Conservation (phyloP, 176 grass and related monocot species). For the Ensete ventricosum region DNA sequence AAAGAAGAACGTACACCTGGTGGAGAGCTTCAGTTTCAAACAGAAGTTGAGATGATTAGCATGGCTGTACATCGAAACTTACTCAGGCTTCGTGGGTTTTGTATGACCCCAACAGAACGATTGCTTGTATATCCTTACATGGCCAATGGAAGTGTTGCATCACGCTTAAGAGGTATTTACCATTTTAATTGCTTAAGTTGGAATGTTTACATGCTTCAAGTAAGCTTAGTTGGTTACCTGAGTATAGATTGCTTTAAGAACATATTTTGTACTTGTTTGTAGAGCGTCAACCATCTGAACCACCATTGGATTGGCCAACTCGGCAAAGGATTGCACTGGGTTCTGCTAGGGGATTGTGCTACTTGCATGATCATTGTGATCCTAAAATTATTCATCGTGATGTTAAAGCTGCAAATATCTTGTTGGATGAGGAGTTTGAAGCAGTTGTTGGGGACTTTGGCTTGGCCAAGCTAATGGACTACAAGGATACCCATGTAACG, state of each 20-base stretch:
- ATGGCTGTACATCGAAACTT: slow-evolving; percentile 5
- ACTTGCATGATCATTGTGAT: slow-evolving; percentile 13
- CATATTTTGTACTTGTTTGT: neutral
- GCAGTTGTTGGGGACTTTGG: slow-evolving; percentile 15
- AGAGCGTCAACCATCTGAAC: neutral
- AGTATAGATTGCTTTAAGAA: neutral
- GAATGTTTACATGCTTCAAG: neutral
- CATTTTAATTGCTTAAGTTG: neutral
- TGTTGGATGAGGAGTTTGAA: slow-evolving; percentile 14
- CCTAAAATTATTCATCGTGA: slow-evolving; percentile 14
- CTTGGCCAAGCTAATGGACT: slow-evolving; percentile 12
- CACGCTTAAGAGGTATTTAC: slow-evolving; percentile 7
- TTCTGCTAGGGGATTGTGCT: slow-evolving; percentile 9
- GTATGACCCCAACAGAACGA: slow-evolving; percentile 14
- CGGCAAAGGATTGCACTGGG: slow-evolving; percentile 4
- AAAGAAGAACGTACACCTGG: slow-evolving; percentile 12
- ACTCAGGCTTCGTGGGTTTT: slow-evolving; percentile 15
- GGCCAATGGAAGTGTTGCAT: slow-evolving; percentile 17
- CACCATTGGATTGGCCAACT: slow-evolving; percentile 8
- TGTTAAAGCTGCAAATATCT: slow-evolving; percentile 16
- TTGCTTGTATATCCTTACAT: slow-evolving; percentile 14
- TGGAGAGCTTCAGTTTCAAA: slow-evolving; percentile 10
- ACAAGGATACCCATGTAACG: slow-evolving; percentile 14
- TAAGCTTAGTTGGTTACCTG: neutral
- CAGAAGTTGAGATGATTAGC: slow-evolving; percentile 14